These are phyloP conservation scores for Debaryomyces nepalensis DNA, from an alignment of 1,139 yeast species.

Conservation along the genomic window DNA sequence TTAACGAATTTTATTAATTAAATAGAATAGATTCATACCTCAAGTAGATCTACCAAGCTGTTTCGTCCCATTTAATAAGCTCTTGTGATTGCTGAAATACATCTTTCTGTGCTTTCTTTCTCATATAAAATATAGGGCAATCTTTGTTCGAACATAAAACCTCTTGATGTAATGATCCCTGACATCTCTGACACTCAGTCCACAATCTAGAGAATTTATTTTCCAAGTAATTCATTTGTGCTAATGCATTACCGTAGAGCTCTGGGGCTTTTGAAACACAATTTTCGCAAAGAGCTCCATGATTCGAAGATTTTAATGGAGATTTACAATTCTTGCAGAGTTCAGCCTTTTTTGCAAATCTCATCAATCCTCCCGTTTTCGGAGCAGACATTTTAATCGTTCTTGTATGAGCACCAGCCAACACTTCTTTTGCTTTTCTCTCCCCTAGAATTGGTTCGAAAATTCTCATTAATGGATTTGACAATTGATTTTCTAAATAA, in stretches of 20 bases:
- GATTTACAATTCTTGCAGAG: conserved; percentile 87
- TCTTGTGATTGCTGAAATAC: conserved; percentile 70
- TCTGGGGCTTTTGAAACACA: conserved; percentile 78
- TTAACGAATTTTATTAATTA: conserved; percentile 1
- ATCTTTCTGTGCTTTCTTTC: conserved; percentile 93
- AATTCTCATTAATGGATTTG: conserved; percentile 91
- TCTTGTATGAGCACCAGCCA: conserved; percentile 83
- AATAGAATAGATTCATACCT: not conserved
- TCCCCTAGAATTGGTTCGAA: conserved; percentile 96
- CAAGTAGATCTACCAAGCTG: conserved; percentile 48
- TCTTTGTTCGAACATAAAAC: conserved; percentile 94
- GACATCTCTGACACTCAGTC: conserved; percentile 99
- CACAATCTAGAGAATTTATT: conserved; percentile 85
- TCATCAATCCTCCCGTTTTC: conserved; percentile 82
- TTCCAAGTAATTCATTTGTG: conserved; percentile 80
- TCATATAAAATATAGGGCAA: conserved; percentile 97
- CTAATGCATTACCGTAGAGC: conserved; percentile 76
- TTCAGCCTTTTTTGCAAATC: conserved; percentile 87
- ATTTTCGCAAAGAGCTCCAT: conserved; percentile 82
- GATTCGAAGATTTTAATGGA: conserved; percentile 67
- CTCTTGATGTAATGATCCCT: conserved; percentile 93
- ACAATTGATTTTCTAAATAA: conserved; percentile 88
- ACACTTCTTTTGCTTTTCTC: conserved; percentile 73
- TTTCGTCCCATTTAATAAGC: conserved; percentile 70
- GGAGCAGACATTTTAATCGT: conserved; percentile 70